Evolutionary conservation across 2,329 filamentous ascomycete species (phyloP).

Genomic region (Aureobasidium sp.): DNA sequence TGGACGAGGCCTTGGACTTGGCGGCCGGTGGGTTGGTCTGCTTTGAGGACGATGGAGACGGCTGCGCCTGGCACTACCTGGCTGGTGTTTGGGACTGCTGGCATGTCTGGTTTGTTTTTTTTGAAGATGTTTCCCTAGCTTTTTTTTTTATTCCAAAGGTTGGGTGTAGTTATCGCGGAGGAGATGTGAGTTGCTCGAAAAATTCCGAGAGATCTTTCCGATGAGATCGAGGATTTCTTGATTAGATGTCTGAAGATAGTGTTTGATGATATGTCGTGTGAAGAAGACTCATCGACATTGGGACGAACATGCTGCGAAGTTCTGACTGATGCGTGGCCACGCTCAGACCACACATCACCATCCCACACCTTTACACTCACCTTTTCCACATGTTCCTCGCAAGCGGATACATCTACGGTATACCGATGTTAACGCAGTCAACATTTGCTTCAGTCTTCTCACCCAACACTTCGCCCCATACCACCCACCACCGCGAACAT

Average conservation of each 20-base stretch:
- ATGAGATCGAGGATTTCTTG: not conserved
- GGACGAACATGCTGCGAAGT: not conserved
- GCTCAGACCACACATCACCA: not conserved
- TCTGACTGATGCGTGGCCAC: not conserved
- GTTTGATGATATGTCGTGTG: not conserved
- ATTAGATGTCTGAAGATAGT: not conserved
- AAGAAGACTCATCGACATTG: not conserved
- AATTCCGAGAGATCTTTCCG: not conserved
- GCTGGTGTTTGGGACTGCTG: slow-evolving; percentile 24
- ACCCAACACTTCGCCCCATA: not conserved
- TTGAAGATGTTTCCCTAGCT: not conserved
- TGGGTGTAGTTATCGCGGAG: not conserved
- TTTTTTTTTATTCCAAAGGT: not conserved
- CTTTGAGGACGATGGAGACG: slow-evolving; percentile 67
- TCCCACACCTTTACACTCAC: not conserved
- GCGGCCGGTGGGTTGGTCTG: slow-evolving; percentile 64
- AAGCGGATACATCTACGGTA: not conserved
- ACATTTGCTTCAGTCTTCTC: not conserved
- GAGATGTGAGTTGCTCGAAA: not conserved
- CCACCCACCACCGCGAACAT: not conserved
- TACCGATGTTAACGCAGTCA: not conserved
- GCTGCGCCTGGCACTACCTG: slow-evolving; percentile 51
- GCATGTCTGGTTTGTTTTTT: not conserved
- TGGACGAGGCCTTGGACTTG: slow-evolving; percentile 59
- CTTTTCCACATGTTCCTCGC: not conserved